These are phyloP conservation scores for Apiospora hydei DNA, from an alignment of 2,329 filamentous ascomycete species.

Conservation along the genomic window DNA sequence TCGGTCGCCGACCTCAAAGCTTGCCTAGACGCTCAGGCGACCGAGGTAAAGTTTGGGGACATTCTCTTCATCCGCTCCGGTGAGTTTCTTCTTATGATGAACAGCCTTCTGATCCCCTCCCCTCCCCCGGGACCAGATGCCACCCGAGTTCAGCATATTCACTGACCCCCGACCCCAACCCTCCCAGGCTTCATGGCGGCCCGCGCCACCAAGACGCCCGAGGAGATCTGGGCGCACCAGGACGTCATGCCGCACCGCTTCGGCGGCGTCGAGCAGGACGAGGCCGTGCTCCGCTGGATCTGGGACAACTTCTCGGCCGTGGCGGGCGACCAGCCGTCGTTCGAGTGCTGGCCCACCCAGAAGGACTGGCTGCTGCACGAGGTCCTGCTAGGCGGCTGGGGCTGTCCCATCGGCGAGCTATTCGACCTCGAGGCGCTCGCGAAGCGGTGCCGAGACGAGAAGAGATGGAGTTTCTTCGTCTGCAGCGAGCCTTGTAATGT, in stretches of 20 bases:
- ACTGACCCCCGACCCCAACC: slow-evolving; percentile 43
- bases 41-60: slow-evolving; percentile 32
- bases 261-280: slow-evolving; percentile 48
- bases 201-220: slow-evolving; percentile 31
- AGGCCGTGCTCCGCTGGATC: slow-evolving; percentile 44
- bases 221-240: slow-evolving; percentile 43
- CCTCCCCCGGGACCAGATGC: too few relatives aligned
- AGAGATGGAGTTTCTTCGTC: slow-evolving; percentile 34
- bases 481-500: slow-evolving; percentile 32
- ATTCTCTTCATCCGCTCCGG: slow-evolving; percentile 31
- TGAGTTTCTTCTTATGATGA: neutral
- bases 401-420: slow-evolving; percentile 34
- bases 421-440: slow-evolving; percentile 33
- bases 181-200: slow-evolving; percentile 34
- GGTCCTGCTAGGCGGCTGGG: slow-evolving; percentile 33
- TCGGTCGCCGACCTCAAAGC: slow-evolving; percentile 49
- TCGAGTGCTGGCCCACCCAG: slow-evolving; percentile 46
- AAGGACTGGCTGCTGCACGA: slow-evolving; percentile 35
- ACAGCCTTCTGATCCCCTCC: too few relatives aligned
- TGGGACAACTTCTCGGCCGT: slow-evolving; percentile 54
- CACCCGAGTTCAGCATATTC: neutral
- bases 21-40: slow-evolving; percentile 54
- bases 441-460: neutral
- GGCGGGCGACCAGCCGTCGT: slow-evolving; percentile 48
- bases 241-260: slow-evolving; percentile 50